Evolutionary conservation across 306 rosid genomes (phyloP), one percentile per base, ranked within the genome.

Genomic region (Malus domestica): DNA sequence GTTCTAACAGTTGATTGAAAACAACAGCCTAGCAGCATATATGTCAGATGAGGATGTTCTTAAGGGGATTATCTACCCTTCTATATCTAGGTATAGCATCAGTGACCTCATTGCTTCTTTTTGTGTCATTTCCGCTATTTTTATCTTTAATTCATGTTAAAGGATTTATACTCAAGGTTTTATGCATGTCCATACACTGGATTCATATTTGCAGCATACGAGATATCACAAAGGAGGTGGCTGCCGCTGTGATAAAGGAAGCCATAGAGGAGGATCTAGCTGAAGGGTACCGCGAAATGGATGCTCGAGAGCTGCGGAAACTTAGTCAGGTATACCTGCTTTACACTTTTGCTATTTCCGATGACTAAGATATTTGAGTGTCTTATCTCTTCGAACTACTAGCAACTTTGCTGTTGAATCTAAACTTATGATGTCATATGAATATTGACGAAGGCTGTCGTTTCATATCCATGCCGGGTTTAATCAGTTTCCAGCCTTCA

Each of bases 31-130:
- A 51, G 99, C 98, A 51, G 93, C 92, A 74, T 92, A 92, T 84
- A 96, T 96, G 97, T 89, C 87, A 55, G 99, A 96, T 57, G 99
- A 96, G 73, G 97, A 92, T 80, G 99, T 92, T 44, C 85, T 88
- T 54, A 78, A 86, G 18, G 99, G 99, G 79, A 55, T 87, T 75
- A 89, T 96, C 82, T 96, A 84, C 87, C 99, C 99, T 30, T 86
- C 99, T 64, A 96, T 82, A 85, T 90, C 99, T 32, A 92, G 97
- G 99, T 92, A 78, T 59, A 67, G 45, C n/a, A 19, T 57, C 68
- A 40, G 52, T 23, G 60, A 60, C 46, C 67, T 70, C 74, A 51
- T 73, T 64, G 32, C 52, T 59, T 20, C 14, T 60, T 20, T 13
- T 67, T 55, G 66, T n/a, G 27, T 51, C 40, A 20, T 58, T 81